Evolutionary conservation across 371 early-diverging fungal genomes (phyloP).

Genomic region (Chytridiales sp.): DNA sequence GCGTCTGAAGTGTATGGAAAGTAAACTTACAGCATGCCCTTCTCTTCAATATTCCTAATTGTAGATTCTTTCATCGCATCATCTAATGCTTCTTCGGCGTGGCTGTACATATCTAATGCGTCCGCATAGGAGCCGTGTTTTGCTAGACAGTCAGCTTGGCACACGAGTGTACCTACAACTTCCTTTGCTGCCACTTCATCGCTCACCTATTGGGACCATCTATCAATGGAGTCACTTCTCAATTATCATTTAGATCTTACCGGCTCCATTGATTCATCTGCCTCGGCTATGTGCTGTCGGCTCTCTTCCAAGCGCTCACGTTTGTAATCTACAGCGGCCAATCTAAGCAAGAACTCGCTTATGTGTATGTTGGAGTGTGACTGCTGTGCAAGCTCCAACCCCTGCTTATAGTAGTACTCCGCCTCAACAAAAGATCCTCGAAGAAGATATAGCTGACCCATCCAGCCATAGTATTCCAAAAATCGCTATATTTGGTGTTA

Average conservation of each 20-base stretch:
- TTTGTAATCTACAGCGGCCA: conserved; percentile 60
- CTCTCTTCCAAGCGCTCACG: conserved; percentile 39
- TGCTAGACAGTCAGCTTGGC: conserved; percentile 49
- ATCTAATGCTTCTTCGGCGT: conserved; percentile 48
- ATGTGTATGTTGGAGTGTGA: conserved; percentile 49
- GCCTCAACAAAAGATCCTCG: conserved; percentile 71
- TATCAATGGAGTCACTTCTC: conserved; percentile 28
- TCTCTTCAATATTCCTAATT: conserved; percentile 51
- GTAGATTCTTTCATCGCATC: conserved; percentile 48
- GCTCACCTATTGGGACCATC: conserved; percentile 16
- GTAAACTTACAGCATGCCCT: too few relatives aligned
- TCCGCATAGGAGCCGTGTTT: conserved; percentile 39
- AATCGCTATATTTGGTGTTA: conserved; percentile 25
- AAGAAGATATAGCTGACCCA: conserved; percentile 54
- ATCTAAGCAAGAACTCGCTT: conserved; percentile 45
- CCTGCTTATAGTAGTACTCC: conserved; percentile 65
- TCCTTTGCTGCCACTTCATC: conserved; percentile 18
- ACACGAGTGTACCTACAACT: conserved; percentile 32
- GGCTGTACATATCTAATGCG: conserved; percentile 46
- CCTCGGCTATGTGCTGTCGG: background rate
- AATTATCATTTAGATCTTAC: conserved; percentile 8
- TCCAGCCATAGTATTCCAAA: conserved; percentile 49
- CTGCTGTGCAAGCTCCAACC: conserved; percentile 52
- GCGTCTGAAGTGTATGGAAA: too few relatives aligned
- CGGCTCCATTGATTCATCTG: conserved; percentile 12